Base-by-base conservation (phyloP, 441 rosid species). In the Theobroma grandiflorum region DNA sequence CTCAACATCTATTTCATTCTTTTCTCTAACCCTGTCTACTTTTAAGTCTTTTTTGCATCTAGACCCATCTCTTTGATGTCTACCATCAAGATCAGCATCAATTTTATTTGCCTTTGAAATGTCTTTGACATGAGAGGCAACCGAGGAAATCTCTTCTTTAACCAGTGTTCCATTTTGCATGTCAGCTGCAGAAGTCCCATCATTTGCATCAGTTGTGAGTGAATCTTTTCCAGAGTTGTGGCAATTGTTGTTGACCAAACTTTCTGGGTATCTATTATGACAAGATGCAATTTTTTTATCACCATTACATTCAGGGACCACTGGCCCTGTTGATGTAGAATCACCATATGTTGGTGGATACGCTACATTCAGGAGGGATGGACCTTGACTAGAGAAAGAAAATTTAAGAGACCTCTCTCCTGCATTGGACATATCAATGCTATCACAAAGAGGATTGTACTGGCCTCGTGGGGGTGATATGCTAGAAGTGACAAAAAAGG, bases 371-470 rank as follows among this genome's bases (percentile, higher is more conserved):
- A 31, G 50, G 61, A 75, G 61, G 8, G 88, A 81, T 64, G 78
- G 83, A 50, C 65, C 84, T 65, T 80, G 87, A 82, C 83, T 84
- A 55, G 86, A 74, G 66, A 79, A 85, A 43, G 88, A 82, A 77
- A 86, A 66, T 74, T 84, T 78, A 37, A 75, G 82, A 79, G 88
- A 72, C 71, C 50, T 68, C 45, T 84, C 86, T 81, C 88, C 86
- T 69, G 79, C 26, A 43, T 78, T 79, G n/a, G 87, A 85, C 40
- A 81, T 53, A 80, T 87, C 93, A 68, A 87, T 65, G 86, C 91
- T 84, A 87, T 95, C 94, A 69, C 59, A 84, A 82, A 92, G 80
- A 78, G 94, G 95, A 77, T 92, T 93, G 75, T 90, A 92, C 59
- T 88, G 88, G 78, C 87, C 84, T 78, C 82, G 87, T 6, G 86